Conservation (phyloP, 257 asterid species). For the Solanum virginianum region DNA sequence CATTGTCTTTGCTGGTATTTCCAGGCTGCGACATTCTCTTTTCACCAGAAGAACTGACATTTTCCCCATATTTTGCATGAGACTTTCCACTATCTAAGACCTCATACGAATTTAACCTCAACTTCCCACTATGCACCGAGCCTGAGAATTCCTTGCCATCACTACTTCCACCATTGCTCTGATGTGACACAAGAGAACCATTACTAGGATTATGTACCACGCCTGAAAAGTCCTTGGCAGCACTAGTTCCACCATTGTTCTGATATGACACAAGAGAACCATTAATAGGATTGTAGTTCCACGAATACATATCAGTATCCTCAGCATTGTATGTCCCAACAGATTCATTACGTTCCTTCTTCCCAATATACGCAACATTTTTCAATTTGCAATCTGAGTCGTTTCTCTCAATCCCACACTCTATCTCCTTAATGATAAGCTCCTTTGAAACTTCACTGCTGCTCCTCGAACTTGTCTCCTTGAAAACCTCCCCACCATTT, state of each 20-base stretch:
- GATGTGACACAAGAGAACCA: neutral
- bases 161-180: neutral
- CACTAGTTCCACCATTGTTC: neutral
- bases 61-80: neutral
- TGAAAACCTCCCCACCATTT: neutral
- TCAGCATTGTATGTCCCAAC: conserved; percentile 5
- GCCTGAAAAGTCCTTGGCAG: conserved; percentile 1
- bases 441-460: conserved; percentile 11
- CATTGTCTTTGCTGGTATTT: neutral
- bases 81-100: neutral
- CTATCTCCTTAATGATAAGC: conserved; percentile 14
- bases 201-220: neutral
- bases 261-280: neutral
- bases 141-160: neutral
- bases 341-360: neutral
- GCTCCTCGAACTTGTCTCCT: conserved; percentile 6
- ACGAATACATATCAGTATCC: conserved; percentile 11
- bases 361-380: neutral
- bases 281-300: neutral
- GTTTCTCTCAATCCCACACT: conserved; percentile 3
- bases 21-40: neutral
- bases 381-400: conserved; percentile 10
- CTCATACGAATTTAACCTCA: neutral
- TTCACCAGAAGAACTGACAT: neutral
- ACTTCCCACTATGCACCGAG: conserved; percentile 1